Evolutionary conservation across 306 rosid species (phyloP).

Genomic region (Mucuna pruriens): DNA sequence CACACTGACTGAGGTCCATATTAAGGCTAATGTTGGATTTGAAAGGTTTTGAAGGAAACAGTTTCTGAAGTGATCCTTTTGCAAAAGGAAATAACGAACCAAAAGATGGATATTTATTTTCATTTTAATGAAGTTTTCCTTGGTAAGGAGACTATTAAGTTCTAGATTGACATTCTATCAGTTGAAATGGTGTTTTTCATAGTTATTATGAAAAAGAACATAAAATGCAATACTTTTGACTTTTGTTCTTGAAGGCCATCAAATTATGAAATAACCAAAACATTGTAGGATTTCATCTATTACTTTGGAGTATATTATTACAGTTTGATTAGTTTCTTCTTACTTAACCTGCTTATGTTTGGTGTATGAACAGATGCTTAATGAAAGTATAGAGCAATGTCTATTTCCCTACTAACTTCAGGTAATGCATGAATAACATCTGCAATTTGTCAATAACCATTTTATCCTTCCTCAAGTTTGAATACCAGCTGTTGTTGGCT

Average conservation of each 20-base stretch:
- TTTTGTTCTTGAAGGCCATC: constrained; percentile 9
- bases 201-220: not conserved
- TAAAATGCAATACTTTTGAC: not conserved
- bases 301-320: not conserved
- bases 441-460: not conserved
- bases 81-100: not conserved
- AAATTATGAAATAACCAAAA: constrained; percentile 17
- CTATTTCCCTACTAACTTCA: constrained; percentile 44
- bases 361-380: constrained; percentile 52
- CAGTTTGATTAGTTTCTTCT: constrained; percentile 27
- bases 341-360: constrained; percentile 24
- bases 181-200: constrained; percentile 2
- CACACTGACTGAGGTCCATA: not conserved
- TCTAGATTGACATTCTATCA: constrained; percentile 3
- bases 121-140: not conserved
- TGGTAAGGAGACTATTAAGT: constrained; percentile 3
- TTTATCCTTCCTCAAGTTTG: constrained; percentile 16
- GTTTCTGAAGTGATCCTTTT: not conserved
- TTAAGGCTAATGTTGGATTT: not conserved
- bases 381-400: constrained; percentile 27
- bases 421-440: constrained; percentile 40
- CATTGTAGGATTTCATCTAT: constrained; percentile 10
- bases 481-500: not conserved
- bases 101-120: constrained; percentile 10
- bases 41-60: not conserved